Percentiles rank a stretch among this genome's conserved stretches.
phyloP scores from a whole-genome alignment of 2,329 filamentous ascomycete genomes.

The Lachnellula suecica region DNA sequence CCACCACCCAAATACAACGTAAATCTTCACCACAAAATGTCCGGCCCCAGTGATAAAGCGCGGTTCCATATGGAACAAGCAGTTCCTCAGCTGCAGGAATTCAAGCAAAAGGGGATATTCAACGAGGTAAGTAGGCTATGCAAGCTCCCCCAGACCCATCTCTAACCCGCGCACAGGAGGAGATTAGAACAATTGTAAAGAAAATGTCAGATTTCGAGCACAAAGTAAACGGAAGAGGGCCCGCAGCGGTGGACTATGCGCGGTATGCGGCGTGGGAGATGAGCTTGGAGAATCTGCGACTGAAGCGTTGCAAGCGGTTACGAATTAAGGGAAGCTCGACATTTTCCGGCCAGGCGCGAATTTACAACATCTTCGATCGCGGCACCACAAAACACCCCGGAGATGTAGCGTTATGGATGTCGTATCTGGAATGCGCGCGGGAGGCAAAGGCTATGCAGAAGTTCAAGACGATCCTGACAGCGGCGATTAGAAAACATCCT shows the following conservation, averaged over 20 bases:
- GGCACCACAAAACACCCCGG: slow-evolving; percentile 82
- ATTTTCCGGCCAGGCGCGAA: slow-evolving; percentile 74
- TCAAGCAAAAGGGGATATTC: slow-evolving; percentile 90
- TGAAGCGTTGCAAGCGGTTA: slow-evolving; percentile 79
- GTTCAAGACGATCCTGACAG: slow-evolving; percentile 62
- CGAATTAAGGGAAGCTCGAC: slow-evolving; percentile 67
- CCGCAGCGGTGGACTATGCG: slow-evolving; percentile 75
- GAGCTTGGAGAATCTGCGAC: slow-evolving; percentile 71
- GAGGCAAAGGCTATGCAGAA: slow-evolving; percentile 65
- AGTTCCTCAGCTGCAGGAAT: slow-evolving; percentile 88
- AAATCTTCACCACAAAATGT: slow-evolving; percentile 51
- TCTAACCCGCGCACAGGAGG: slow-evolving; percentile 56
- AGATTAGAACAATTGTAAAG: slow-evolving; percentile 84
- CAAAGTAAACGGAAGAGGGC: slow-evolving; percentile 79
- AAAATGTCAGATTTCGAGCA: slow-evolving; percentile 95
- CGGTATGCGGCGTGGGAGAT: slow-evolving; percentile 76
- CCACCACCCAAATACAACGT: neutral
- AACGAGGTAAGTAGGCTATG: slow-evolving; percentile 54
- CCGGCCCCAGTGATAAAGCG: slow-evolving; percentile 86
- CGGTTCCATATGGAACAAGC: slow-evolving; percentile 92
- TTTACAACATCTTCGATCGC: slow-evolving; percentile 87
- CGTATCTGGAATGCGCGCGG: slow-evolving; percentile 81
- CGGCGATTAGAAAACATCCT: slow-evolving; percentile 82
- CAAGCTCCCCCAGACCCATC: slow-evolving; percentile 10
- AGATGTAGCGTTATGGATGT: slow-evolving; percentile 79